phyloP scores from a whole-genome alignment of 495 filamentous ascomycete genomes.

The Penicillium samsonianum region DNA sequence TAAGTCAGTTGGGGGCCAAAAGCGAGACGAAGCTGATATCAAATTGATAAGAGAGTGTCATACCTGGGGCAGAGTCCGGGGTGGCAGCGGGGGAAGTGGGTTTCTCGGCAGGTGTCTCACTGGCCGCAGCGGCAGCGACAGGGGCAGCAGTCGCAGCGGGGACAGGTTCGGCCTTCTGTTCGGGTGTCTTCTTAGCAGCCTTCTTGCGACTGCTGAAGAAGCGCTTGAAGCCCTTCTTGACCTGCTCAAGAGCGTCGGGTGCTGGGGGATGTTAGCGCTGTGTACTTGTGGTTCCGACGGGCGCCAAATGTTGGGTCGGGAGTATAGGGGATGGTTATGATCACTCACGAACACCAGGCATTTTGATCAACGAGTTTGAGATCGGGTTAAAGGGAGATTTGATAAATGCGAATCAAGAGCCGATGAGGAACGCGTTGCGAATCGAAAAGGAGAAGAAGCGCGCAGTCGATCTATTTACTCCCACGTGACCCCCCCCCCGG shows the following conservation, averaged over 20 bases:
- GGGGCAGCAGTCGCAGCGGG: constrained; percentile 4
- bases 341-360: constrained; percentile 17
- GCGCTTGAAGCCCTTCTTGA: constrained; percentile 15
- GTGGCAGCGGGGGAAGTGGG: constrained; percentile 7
- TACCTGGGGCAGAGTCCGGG: constrained; percentile 3
- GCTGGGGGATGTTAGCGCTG: not conserved
- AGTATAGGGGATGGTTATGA: not conserved
- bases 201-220: constrained; percentile 12
- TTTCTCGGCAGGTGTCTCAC: not conserved
- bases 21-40: not conserved
- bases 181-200: constrained; percentile 1
- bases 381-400: not conserved
- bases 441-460: constrained; percentile 5
- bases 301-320: not conserved
- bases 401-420: not conserved
- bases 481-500: constrained; percentile 6
- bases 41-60: not conserved
- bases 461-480: constrained; percentile 1
- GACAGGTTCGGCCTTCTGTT: not conserved
- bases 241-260: constrained; percentile 8
- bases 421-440: not conserved
- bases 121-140: not conserved
- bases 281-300: not conserved
- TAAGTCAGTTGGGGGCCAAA: not conserved
- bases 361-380: not conserved